Evolutionary conservation across 148 eudicot species (phyloP).

Genomic region (Nepenthes gracilis): DNA sequence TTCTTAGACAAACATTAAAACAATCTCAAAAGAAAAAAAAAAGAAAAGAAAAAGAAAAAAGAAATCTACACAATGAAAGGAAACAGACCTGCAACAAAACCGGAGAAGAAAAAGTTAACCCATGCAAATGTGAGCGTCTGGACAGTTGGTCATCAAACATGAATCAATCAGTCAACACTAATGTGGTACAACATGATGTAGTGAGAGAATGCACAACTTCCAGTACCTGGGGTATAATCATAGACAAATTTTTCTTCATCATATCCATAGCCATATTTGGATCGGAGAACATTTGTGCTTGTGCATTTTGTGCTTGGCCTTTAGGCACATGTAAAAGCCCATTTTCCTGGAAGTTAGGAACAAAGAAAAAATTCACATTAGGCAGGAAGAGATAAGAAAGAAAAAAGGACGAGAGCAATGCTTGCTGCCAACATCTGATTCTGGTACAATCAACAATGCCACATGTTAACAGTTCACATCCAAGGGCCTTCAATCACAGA

Average conservation of each 20-base stretch:
- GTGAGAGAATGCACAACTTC: neutral
- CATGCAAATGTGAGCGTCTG: conserved; percentile 98
- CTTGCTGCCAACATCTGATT: too few relatives aligned
- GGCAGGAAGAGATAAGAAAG: too few relatives aligned
- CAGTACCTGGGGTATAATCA: conserved; percentile 87
- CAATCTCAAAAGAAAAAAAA: neutral
- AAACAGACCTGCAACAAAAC: conserved; percentile 85
- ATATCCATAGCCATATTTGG: conserved; percentile 99
- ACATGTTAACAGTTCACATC: too few relatives aligned
- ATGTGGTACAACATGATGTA: neutral
- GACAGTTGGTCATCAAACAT: conserved; percentile 1
- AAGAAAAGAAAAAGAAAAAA: neutral
- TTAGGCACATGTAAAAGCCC: conserved; percentile 89
- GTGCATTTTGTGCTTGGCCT: conserved; percentile 81
- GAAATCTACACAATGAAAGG: conserved; percentile 3
- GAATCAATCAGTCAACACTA: neutral
- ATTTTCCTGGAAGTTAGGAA: conserved; percentile 54
- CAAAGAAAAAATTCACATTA: too few relatives aligned
- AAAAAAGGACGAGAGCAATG: too few relatives aligned
- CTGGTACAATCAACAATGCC: too few relatives aligned
- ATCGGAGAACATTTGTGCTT: conserved; percentile 98
- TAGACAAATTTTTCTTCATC: conserved; percentile 99
- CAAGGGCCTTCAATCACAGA: too few relatives aligned
- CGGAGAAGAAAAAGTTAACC: conserved; percentile 99
- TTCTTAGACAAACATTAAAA: neutral